Conservation (phyloP, 2,329 filamentous ascomycete species). For the Colletotrichum sp. region DNA sequence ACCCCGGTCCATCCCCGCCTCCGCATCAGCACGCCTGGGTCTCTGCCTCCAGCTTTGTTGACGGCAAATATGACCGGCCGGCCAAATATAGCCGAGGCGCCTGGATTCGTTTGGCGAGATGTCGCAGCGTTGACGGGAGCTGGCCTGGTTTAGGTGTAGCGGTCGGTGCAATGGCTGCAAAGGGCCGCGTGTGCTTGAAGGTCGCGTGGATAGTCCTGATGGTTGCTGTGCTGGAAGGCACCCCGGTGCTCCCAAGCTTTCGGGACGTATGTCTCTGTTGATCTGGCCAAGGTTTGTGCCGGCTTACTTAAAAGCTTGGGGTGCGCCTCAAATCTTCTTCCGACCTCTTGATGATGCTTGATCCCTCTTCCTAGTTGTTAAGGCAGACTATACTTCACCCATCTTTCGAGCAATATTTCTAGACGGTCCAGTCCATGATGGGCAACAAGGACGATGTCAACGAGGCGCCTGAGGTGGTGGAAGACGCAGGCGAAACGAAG, state of each 20-base stretch:
- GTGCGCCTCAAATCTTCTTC: neutral
- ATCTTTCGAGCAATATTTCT: neutral
- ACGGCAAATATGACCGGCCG: neutral
- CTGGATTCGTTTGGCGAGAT: neutral
- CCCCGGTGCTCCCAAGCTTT: neutral
- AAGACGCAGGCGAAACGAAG: neutral
- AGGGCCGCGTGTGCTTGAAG: neutral
- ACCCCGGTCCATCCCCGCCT: constrained; percentile 9
- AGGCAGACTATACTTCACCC: neutral
- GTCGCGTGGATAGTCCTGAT: neutral
- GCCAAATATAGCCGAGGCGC: neutral
- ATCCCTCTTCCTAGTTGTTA: neutral
- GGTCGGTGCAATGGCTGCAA: neutral
- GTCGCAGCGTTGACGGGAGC: neutral
- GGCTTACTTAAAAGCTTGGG: neutral
- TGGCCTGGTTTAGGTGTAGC: neutral
- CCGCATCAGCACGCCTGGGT: neutral
- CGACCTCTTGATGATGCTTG: neutral
- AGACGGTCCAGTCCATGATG: neutral
- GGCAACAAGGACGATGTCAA: neutral
- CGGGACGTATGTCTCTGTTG: neutral
- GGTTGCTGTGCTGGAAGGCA: neutral
- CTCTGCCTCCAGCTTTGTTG: neutral
- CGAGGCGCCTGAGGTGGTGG: neutral
- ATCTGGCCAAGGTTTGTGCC: neutral